Evolutionary conservation across 306 rosid species (phyloP), one percentile per base, ranked within the genome.

Genomic region (Vigna hirtella): DNA sequence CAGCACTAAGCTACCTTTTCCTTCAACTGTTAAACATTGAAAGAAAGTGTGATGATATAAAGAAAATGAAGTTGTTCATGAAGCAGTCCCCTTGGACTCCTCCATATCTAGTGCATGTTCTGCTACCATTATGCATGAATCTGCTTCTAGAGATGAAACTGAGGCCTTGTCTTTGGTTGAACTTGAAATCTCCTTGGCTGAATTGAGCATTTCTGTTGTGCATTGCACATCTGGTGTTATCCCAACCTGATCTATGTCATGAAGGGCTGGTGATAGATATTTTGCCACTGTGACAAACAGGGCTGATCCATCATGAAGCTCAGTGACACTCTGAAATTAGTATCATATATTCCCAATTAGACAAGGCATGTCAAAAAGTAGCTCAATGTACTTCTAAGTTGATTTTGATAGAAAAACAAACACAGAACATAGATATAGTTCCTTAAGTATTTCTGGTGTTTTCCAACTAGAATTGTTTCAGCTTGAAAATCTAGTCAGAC

Each of bases 211-310:
- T 53, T 92, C 98, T 57, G 98, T 85, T 15, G 98, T 91, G 90
- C 98, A 95, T 77, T 89, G 98, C 53, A 95, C 91, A 45, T 95
- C 98, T 9, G 98, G 98, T 2, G 84, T 64, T 57, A 95, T 92
- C 3, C 98, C 98, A 32, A 95, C 98, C 75, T 89, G 96, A 86
- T 92, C 98, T 66, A 95, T 95, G 86, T 91, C 98, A 67, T 95
- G 98, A 70, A 87, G 95, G 0, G 96, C 93, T 0, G 98, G 98
- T 1, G 98, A 95, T 52, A 95, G 70, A 43, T 95, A 95, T 88
- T 95, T 95, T 2, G 98, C 98, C 1, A 94, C 97, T 4, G 98
- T 92, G 40, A 94, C 92, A 74, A 94, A 91, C 63, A 94, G 88
- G 15, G 98, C 98, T 6, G 98, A 94, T 5, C 98, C 98, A 30